Evolutionary conservation across 2,329 filamentous ascomycete genomes (phyloP).

Genomic region (Claviceps sp.): DNA sequence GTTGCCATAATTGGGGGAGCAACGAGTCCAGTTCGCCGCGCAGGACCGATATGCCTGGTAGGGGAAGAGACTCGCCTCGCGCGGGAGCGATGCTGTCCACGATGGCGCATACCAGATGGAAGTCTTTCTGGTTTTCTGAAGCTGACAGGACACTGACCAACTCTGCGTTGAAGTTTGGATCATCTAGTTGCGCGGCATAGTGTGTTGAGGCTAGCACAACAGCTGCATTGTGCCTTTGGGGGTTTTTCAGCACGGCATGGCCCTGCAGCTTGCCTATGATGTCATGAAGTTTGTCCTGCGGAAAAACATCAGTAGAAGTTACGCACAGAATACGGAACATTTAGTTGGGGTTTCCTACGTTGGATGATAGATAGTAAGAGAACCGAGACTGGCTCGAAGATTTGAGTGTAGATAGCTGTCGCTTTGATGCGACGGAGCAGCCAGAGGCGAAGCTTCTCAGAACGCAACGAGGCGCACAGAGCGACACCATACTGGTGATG

Average conservation of each 20-base stretch:
- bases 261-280: slow-evolving; percentile 11
- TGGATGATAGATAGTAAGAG: slow-evolving; percentile 10
- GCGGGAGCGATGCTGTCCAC: slow-evolving; percentile 39
- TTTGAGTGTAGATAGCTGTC: slow-evolving; percentile 7
- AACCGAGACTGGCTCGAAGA: slow-evolving; percentile 10
- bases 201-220: slow-evolving; percentile 37
- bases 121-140: slow-evolving; percentile 19
- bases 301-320: neutral
- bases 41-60: slow-evolving; percentile 38
- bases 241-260: slow-evolving; percentile 15
- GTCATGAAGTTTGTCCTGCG: slow-evolving; percentile 7
- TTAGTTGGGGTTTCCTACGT: neutral
- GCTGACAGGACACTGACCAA: slow-evolving; percentile 35
- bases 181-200: slow-evolving; percentile 33
- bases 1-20: slow-evolving; percentile 33
- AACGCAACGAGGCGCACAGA: slow-evolving; percentile 9
- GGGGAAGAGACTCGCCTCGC: slow-evolving; percentile 15
- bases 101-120: slow-evolving; percentile 39
- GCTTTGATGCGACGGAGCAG: neutral
- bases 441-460: slow-evolving; percentile 8
- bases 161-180: slow-evolving; percentile 26
- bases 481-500: slow-evolving; percentile 9
- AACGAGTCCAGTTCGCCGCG: slow-evolving; percentile 26
- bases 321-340: neutral
- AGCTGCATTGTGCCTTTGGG: slow-evolving; percentile 24